Evolutionary conservation across 2,329 filamentous ascomycete genomes (phyloP), one percentile per base, ranked within the genome.

Genomic region (Colletotrichum musae): DNA sequence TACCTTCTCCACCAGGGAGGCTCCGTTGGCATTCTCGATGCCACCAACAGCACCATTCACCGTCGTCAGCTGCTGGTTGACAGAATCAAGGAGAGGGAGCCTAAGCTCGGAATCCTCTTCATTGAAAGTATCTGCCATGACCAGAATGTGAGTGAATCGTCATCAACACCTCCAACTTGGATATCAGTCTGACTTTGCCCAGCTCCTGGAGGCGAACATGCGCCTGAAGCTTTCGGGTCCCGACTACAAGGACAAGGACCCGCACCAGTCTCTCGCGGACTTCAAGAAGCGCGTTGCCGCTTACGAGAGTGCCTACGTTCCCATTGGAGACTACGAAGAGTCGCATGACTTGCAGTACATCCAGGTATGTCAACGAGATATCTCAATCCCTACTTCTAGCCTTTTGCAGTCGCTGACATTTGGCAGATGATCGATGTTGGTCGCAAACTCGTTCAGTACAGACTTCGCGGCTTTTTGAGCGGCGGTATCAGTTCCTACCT

Each of bases 161-260:
- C 9, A 2, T 5, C 15, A 45, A 28, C 10, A 18, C 15, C 6
- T 43, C 43, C 2, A 36, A 28, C 51, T 72, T 26, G 74, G 28
- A 18, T 28, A 10, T 16, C 9, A 2, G 18, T 62, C 64, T 70
- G 58, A 45, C 18, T 50, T n/a, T 26, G n/a, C 45, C 7, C 70
- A 90, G 80, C 85, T 98, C 28, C 86, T 98, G 45, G 95, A 98
- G 80, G 94, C 95, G 18, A 98, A 98, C 77, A 98, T 98, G 94
- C 94, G 95, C 32, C 84, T 98, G 71, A 98, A 98, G 84, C 89
- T 98, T 6, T 97, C 94, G 4, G 96, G 96, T 0, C 96, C 96
- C 0, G 96, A 99, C 80, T 99, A 99, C 83, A 94, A 92, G 76
- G 94, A 94, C 78, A 97, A 97, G 81, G 95, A 99, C 75, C 95